phyloP scores from a whole-genome alignment of 345 rosid genomes.

The Schrenkiella parvula region DNA sequence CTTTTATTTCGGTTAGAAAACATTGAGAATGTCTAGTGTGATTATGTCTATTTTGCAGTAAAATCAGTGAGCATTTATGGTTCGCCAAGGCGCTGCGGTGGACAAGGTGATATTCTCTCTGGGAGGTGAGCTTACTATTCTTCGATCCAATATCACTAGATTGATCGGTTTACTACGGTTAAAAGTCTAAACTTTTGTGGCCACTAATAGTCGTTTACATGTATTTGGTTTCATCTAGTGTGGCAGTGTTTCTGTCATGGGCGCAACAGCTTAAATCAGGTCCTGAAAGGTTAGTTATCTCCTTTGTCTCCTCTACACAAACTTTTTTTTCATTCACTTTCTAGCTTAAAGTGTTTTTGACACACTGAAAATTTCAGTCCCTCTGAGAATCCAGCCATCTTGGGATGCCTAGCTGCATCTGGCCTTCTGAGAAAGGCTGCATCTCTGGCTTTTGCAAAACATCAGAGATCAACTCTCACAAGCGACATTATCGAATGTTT shows the following conservation, averaged over 20 bases:
- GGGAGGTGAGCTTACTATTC: constrained; percentile 57
- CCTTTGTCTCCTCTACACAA: neutral
- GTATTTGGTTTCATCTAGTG: constrained; percentile 40
- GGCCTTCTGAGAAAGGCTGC: constrained; percentile 89
- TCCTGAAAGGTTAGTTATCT: constrained; percentile 44
- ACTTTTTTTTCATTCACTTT: neutral
- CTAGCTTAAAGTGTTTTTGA: neutral
- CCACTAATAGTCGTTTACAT: constrained; percentile 9
- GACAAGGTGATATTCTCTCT: constrained; percentile 96
- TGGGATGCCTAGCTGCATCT: constrained; percentile 92
- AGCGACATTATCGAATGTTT: constrained; percentile 69
- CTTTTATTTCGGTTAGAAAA: neutral
- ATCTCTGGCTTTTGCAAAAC: constrained; percentile 56
- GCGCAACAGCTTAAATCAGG: constrained; percentile 44
- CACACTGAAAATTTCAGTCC: constrained; percentile 1
- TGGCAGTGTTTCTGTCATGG: constrained; percentile 87
- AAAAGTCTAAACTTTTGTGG: neutral
- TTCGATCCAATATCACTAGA: neutral
- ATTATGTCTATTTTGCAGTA: constrained; percentile 41
- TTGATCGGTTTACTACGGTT: neutral
- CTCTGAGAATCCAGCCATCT: constrained; percentile 53
- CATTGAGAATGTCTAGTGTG: neutral
- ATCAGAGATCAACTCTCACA: constrained; percentile 82
- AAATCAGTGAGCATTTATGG: constrained; percentile 74
- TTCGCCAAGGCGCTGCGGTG: constrained; percentile 92